Evolutionary conservation across 371 early-diverging fungal genomes (phyloP).

Genomic region (Mucor mucedo): DNA sequence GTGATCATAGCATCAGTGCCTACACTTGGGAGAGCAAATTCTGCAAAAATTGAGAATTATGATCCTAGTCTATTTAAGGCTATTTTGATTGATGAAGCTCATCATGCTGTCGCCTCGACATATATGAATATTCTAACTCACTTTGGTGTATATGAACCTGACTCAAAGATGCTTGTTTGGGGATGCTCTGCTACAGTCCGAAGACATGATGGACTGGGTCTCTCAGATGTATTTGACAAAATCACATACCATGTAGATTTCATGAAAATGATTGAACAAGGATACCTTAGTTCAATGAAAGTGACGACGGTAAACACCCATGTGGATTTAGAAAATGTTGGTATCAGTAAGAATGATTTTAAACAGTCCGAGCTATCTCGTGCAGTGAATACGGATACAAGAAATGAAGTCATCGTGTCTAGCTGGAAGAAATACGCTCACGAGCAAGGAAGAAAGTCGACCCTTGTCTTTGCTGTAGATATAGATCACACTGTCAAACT

Average conservation of each 20-base stretch:
- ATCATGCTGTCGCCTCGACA: constrained; percentile 84
- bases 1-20: constrained; percentile 83
- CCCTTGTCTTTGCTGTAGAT: constrained; percentile 90
- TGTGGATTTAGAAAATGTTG: constrained; percentile 60
- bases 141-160: constrained; percentile 57
- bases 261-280: constrained; percentile 80
- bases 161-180: constrained; percentile 75
- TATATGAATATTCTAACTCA: constrained; percentile 77
- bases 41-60: constrained; percentile 63
- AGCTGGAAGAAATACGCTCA: constrained; percentile 65
- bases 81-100: constrained; percentile 93
- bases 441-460: constrained; percentile 45
- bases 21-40: constrained; percentile 62
- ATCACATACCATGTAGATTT: constrained; percentile 80
- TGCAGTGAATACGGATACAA: constrained; percentile 64
- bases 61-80: constrained; percentile 82
- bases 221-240: constrained; percentile 74
- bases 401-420: constrained; percentile 74
- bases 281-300: constrained; percentile 52
- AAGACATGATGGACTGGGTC: constrained; percentile 81
- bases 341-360: constrained; percentile 67
- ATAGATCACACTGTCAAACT: constrained; percentile 74
- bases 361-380: constrained; percentile 54
- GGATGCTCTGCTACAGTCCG: constrained; percentile 93
- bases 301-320: constrained; percentile 71